phyloP scores from a whole-genome alignment of 2,329 filamentous ascomycete species.

The Aspergillus fijiensis region DNA sequence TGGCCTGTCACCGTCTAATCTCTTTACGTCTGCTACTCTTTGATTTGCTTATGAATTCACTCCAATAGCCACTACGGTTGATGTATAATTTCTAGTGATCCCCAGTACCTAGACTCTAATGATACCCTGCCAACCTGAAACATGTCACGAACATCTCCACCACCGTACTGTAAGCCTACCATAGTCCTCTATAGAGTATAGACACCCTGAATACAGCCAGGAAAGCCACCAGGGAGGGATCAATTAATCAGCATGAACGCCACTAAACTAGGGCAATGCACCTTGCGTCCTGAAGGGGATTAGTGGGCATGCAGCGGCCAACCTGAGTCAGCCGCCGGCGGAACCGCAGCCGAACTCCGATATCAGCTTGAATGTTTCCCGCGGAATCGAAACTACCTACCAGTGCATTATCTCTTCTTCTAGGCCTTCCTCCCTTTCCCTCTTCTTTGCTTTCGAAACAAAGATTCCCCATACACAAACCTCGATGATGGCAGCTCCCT shows the following conservation, averaged over 20 bases:
- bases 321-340: conserved; percentile 4
- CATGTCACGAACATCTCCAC: background rate
- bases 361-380: conserved; percentile 25
- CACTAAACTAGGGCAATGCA: background rate
- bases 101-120: conserved; percentile 5
- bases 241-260: background rate
- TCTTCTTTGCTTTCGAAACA: background rate
- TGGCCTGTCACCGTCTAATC: conserved; percentile 4
- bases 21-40: background rate
- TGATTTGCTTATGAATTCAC: background rate
- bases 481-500: conserved; percentile 33
- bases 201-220: background rate
- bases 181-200: background rate
- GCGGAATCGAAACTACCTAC: conserved; percentile 24
- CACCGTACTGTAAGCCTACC: background rate
- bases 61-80: conserved; percentile 8
- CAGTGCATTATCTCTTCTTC: background rate
- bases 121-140: conserved; percentile 9
- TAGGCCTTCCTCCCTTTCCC: background rate
- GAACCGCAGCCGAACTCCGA: conserved; percentile 8
- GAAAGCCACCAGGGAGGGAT: background rate
- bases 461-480: background rate
- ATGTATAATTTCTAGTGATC: conserved; percentile 18
- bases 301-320: background rate
- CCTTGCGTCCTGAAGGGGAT: background rate